Conservation (phyloP, 345 rosid species). For the Citrus mangshanensis region DNA sequence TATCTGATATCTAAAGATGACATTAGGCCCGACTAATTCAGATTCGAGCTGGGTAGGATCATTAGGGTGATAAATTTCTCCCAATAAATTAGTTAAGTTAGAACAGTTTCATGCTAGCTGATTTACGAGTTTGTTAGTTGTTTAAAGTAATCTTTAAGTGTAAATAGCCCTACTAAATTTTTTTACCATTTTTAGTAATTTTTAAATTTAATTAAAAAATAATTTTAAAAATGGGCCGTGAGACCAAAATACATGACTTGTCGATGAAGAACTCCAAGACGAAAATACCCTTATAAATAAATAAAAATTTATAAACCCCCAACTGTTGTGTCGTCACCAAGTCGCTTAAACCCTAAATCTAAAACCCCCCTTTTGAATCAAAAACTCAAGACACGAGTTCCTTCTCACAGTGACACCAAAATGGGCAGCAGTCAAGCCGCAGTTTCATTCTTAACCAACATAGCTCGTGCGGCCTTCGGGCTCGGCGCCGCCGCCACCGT, state of each 20-base stretch:
- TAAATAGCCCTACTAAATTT: too few species aligned
- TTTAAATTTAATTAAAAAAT: too few species aligned
- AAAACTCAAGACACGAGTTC: too few species aligned
- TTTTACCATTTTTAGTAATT: too few species aligned
- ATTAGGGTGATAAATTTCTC: too few species aligned
- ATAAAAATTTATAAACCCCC: background rate
- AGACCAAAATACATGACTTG: background rate
- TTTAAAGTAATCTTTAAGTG: too few species aligned
- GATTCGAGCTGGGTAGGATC: fast-evolving
- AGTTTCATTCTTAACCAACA: conserved; percentile 61
- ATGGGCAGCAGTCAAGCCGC: conserved; percentile 89
- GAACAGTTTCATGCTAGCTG: fast-evolving
- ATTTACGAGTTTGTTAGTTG: too few species aligned
- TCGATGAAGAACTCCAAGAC: background rate
- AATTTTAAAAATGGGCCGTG: too few species aligned
- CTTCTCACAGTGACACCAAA: background rate
- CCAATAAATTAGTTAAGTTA: too few species aligned
- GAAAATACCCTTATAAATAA: background rate
- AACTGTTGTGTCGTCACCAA: background rate
- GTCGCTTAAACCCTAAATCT: conserved; percentile 10
- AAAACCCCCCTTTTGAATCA: background rate
- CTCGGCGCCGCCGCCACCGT: conserved; percentile 69
- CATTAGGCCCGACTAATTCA: fast-evolving
- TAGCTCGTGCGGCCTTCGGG: conserved; percentile 79
- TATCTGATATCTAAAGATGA: too few species aligned